Percentiles rank a stretch among this genome's conserved stretches.
Evolutionary conservation across 2,329 filamentous ascomycete species (phyloP).

Genomic region (Helminthosporium solani): DNA sequence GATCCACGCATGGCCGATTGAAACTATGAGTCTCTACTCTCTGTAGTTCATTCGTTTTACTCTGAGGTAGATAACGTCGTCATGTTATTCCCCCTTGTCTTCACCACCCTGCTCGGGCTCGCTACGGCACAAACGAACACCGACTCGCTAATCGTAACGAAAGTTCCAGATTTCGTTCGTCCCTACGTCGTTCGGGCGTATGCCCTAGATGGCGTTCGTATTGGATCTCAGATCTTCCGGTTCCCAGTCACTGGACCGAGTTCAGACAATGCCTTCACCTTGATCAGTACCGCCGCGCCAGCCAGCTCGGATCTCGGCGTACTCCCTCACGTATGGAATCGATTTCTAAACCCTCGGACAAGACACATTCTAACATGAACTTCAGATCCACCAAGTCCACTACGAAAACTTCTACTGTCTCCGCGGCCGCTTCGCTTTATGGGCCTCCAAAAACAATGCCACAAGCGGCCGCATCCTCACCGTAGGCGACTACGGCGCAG

Average conservation of each 20-base stretch:
- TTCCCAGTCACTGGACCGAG: slow-evolving; percentile 50
- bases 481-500: slow-evolving; percentile 50
- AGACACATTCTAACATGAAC: not conserved
- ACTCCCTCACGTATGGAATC: slow-evolving; percentile 39
- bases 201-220: slow-evolving; percentile 33
- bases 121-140: not conserved
- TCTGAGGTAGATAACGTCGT: too few species aligned
- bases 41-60: too few species aligned
- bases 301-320: slow-evolving; percentile 43
- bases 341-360: not conserved
- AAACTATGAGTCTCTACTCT: too few species aligned
- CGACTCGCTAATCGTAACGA: slow-evolving; percentile 13
- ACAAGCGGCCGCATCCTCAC: slow-evolving; percentile 43
- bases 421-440: slow-evolving; percentile 50
- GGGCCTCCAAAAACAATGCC: slow-evolving; percentile 43
- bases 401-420: slow-evolving; percentile 53
- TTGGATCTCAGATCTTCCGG: slow-evolving; percentile 44
- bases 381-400: slow-evolving; percentile 39
- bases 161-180: slow-evolving; percentile 36
- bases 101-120: not conserved
- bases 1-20: too few species aligned
- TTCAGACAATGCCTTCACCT: slow-evolving; percentile 48
- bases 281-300: slow-evolving; percentile 49
- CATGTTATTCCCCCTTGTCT: not conserved
- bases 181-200: slow-evolving; percentile 43